These are phyloP conservation scores for Sergeia podlipaevii DNA, from an alignment of 208 protist species.

Conservation along the genomic window DNA sequence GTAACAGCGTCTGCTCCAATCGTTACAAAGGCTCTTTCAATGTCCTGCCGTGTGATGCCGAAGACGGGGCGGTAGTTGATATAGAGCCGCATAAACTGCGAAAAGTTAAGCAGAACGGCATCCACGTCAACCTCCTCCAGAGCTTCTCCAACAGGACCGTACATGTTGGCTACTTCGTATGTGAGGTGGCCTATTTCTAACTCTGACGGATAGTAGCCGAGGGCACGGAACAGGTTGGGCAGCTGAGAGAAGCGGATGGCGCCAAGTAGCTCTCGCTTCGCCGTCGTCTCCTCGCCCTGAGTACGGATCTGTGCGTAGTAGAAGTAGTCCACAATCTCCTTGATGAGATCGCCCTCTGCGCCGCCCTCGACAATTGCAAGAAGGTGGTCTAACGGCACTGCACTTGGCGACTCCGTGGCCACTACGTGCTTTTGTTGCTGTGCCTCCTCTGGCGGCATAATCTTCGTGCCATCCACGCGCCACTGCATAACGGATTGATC, in stretches of 20 bases:
- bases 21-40: slow-evolving; percentile 83
- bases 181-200: slow-evolving; percentile 92
- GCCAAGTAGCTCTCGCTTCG: slow-evolving; percentile 87
- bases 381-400: slow-evolving; percentile 84
- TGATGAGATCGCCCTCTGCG: slow-evolving; percentile 81
- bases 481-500: slow-evolving; percentile 92
- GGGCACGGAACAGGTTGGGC: slow-evolving; percentile 92
- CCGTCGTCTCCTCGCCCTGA: slow-evolving; percentile 94
- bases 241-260: slow-evolving; percentile 89
- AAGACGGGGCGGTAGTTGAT: slow-evolving; percentile 94
- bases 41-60: slow-evolving; percentile 84
- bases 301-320: slow-evolving; percentile 95
- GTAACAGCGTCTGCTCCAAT: slow-evolving; percentile 74
- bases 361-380: slow-evolving; percentile 91
- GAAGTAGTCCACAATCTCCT: slow-evolving; percentile 96
- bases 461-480: slow-evolving; percentile 55
- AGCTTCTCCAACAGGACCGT: slow-evolving; percentile 44
- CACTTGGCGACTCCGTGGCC: not conserved
- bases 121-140: slow-evolving; percentile 77
- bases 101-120: slow-evolving; percentile 82
- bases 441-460: slow-evolving; percentile 20
- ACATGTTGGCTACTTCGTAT: slow-evolving; percentile 88
- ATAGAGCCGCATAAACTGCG: slow-evolving; percentile 92
- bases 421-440: slow-evolving; percentile 5
- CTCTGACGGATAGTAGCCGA: slow-evolving; percentile 95